A percentile compares a stretch with the other conserved stretches of the same genome.
phyloP scores from a whole-genome alignment of 1,284 basidiomycete genomes.

The Leccinum laetum region DNA sequence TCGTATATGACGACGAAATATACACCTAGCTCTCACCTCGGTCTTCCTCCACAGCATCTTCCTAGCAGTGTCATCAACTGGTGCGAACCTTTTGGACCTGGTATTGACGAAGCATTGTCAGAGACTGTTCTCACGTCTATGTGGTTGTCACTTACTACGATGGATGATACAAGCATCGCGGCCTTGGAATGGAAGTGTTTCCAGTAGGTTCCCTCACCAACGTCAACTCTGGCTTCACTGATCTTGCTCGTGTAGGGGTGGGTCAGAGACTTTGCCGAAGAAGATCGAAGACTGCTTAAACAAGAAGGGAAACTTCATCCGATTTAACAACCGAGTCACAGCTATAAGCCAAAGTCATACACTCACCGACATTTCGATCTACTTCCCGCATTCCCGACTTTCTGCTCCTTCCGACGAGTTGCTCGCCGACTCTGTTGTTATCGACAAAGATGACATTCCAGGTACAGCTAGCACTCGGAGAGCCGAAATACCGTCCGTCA shows the following conservation, averaged over 20 bases:
- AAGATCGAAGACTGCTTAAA: constrained; percentile 13
- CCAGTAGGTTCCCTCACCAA: constrained; percentile 4
- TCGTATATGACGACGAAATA: constrained; percentile 23
- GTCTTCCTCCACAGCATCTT: constrained; percentile 16
- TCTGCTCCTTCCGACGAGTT: not conserved
- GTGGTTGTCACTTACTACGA: not conserved
- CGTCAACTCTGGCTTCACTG: not conserved
- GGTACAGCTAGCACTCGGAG: not conserved
- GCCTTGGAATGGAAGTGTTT: constrained; percentile 20
- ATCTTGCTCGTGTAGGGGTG: constrained; percentile 7
- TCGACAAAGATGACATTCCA: not conserved
- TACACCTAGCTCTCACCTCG: constrained; percentile 17
- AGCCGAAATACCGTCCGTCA: not conserved
- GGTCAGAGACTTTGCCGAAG: constrained; percentile 9
- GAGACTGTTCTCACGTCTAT: constrained; percentile 2
- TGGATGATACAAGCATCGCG: not conserved
- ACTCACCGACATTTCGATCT: not conserved
- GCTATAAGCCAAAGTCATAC: constrained; percentile 3
- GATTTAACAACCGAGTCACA: constrained; percentile 10
- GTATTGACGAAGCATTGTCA: not conserved
- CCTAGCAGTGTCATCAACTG: constrained; percentile 23
- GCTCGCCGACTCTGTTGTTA: not conserved
- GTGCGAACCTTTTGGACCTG: constrained; percentile 15
- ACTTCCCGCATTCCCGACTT: not conserved
- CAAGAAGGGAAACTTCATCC: constrained; percentile 1